phyloP scores from a whole-genome alignment of 805 yeast species.

The Saturnispora bothae region DNA sequence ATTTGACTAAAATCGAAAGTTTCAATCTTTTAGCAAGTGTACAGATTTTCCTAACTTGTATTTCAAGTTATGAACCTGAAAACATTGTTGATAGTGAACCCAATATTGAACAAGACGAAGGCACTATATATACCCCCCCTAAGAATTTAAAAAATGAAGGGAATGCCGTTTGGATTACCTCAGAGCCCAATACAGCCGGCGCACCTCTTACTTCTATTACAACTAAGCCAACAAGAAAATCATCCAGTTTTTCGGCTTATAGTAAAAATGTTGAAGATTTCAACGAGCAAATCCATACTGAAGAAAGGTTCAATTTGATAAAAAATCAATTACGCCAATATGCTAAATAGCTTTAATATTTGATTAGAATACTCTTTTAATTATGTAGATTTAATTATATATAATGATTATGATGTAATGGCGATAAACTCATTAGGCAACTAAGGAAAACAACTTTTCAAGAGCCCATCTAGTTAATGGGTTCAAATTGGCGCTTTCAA shows the following conservation, averaged over 20 bases:
- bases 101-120: background rate
- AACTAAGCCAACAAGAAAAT: background rate
- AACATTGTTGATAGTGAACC: background rate
- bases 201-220: background rate
- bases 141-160: no score
- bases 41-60: conserved; percentile 26
- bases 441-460: conserved; percentile 19
- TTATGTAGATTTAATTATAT: no score
- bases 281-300: conserved; percentile 4
- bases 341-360: background rate
- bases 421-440: conserved; percentile 11
- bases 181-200: background rate
- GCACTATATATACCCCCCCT: background rate
- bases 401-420: no score
- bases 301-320: conserved; percentile 21
- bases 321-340: conserved; percentile 17
- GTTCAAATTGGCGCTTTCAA: conserved; percentile 18
- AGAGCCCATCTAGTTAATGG: conserved; percentile 20
- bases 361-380: no score
- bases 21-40: conserved; percentile 26
- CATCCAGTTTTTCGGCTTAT: conserved; percentile 1
- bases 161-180: no score
- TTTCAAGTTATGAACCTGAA: conserved; percentile 8
- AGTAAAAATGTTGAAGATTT: conserved; percentile 3
- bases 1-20: conserved; percentile 22